A percentile compares a stretch with the other conserved stretches of the same genome.
These are phyloP conservation scores for Nannizziopsis barbatae DNA, from an alignment of 2,329 filamentous ascomycete genomes.

Conservation along the genomic window DNA sequence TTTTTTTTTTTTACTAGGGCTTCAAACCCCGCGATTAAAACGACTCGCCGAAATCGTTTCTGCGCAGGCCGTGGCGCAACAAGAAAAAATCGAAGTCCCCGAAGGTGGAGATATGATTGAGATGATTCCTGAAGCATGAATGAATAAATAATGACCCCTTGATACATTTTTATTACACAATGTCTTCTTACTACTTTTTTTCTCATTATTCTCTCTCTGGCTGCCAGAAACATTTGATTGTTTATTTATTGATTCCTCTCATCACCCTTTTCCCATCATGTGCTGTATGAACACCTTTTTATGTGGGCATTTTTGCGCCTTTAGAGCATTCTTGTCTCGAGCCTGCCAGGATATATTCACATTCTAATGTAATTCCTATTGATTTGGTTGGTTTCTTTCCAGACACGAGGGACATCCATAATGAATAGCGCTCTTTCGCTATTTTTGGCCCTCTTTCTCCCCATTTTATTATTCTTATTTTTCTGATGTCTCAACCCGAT, in stretches of 20 bases:
- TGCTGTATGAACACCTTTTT: conserved; percentile 8
- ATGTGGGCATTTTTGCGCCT: background rate
- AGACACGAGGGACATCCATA: too few relatives aligned
- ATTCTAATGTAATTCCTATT: background rate
- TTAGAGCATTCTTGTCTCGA: conserved; percentile 1
- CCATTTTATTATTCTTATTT: background rate
- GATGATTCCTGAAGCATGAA: too few relatives aligned
- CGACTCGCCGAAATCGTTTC: conserved; percentile 96
- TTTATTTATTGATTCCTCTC: conserved; percentile 10
- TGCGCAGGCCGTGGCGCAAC: conserved; percentile 88
- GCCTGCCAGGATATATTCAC: conserved; percentile 2
- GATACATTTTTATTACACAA: conserved; percentile 3
- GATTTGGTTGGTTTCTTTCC: background rate
- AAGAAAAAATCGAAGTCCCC: conserved; percentile 61
- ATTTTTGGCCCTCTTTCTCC: background rate
- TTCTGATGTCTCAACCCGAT: background rate
- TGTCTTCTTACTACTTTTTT: background rate
- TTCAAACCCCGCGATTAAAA: conserved; percentile 91
- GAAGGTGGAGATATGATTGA: conserved; percentile 22
- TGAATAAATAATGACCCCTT: conserved; percentile 8
- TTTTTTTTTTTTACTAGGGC: conserved; percentile 54
- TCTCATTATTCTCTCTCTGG: background rate
- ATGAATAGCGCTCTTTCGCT: background rate
- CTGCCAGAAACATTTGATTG: conserved; percentile 8
- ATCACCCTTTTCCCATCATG: background rate